Base-by-base conservation (phyloP, 495 filamentous ascomycete genomes). In the Chaetomidium leptoderma region DNA sequence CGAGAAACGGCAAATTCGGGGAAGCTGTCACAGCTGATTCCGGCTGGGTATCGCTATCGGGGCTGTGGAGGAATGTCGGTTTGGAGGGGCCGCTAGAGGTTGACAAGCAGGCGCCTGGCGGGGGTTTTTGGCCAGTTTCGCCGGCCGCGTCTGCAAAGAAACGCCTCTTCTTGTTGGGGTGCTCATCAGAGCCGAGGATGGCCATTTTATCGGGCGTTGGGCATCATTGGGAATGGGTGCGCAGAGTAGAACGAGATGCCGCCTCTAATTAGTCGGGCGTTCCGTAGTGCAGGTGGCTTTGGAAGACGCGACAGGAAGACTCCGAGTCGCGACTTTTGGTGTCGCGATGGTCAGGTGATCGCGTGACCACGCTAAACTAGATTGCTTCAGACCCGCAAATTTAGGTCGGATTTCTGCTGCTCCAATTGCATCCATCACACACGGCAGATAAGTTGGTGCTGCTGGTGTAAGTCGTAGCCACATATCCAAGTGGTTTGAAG, bases 81-180 rank as follows among this genome's bases (percentile, higher is more conserved):
- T 35, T 54, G 52, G n/a, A n/a, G n/a, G n/a, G n/a, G n/a, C n/a
- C 23, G n/a, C 2, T 33, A 33, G 36, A 14, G 16, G 55, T 42
- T 2, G 49, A 13, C 17, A 19, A n/a, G 45, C 46, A 27, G 16
- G 59, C 47, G 26, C 53, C 43, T 1, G 49, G 54, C 1, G 33
- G 44, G 32, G 29, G 51, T 27, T 16, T 47, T 1, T 30, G 54
- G 14, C 21, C 23, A 50, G 57, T 33, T 13, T 72, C 58, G n/a
- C 71, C 64, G 7, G 74, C 66, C 42, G 81, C 71, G 14, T 93
- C 87, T 4, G 77, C 75, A 65, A 95, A 91, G 71, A 95, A 95
- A 26, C 91, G 85, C 54, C 86, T 78, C 71, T 86, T 91, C 76
- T 96, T 96, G 37, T 71, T 72, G 4, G 90, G 90, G 21, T 84